phyloP scores from a whole-genome alignment of 1,139 yeast genomes.

The Sugiyamaella pinicola region DNA sequence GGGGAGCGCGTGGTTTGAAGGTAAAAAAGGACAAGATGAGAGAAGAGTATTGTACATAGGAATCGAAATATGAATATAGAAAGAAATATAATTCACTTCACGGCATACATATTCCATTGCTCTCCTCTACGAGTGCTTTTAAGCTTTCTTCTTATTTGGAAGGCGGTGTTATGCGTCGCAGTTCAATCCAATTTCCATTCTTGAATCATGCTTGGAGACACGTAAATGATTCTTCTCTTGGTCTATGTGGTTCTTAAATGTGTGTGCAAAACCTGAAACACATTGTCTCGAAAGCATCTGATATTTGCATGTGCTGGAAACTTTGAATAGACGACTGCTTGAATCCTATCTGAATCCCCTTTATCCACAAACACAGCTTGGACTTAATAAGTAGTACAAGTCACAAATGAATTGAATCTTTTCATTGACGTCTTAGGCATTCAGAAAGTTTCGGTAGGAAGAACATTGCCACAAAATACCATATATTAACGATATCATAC shows the following conservation, averaged over 20 bases:
- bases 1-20: not conserved
- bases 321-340: not conserved
- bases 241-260: too few species aligned
- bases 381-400: too few species aligned
- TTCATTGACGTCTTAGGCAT: too few species aligned
- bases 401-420: too few species aligned
- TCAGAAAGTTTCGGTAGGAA: too few species aligned
- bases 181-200: not conserved
- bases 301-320: not conserved
- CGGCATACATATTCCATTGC: not conserved
- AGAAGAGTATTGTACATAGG: not conserved
- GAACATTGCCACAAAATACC: too few species aligned
- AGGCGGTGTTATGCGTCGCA: too few species aligned
- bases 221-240: not conserved
- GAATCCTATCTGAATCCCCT: not conserved
- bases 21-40: not conserved
- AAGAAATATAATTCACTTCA: not conserved
- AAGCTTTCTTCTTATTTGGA: not conserved
- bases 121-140: not conserved
- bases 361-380: too few species aligned
- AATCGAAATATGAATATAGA: not conserved
- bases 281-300: not conserved
- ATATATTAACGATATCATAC: not conserved
- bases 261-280: conserved; percentile 1
- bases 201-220: not conserved